phyloP scores from a whole-genome alignment of 768 basidiomycete species.

The Coprinopsis sp. region DNA sequence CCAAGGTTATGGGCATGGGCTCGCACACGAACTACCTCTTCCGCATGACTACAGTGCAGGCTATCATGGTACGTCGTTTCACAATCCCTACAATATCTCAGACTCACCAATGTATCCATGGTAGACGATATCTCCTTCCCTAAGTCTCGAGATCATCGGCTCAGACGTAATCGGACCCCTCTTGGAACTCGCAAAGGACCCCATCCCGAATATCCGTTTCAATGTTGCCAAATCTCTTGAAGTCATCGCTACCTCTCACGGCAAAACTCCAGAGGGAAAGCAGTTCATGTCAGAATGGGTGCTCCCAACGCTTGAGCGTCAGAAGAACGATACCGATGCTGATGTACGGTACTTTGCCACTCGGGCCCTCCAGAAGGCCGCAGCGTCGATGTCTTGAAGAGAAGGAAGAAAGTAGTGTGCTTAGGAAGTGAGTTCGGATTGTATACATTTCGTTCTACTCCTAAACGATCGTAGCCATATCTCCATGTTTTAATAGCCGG shows the following conservation, averaged over 20 bases:
- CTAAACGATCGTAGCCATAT: neutral
- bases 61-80: conserved; percentile 73
- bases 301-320: conserved; percentile 77
- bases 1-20: conserved; percentile 96
- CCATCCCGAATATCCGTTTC: conserved; percentile 99
- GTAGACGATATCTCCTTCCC: conserved; percentile 91
- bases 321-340: conserved; percentile 86
- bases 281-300: conserved; percentile 72
- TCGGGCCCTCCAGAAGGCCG: conserved; percentile 65
- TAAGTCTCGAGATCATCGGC: conserved; percentile 78
- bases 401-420: too few relatives aligned
- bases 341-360: conserved; percentile 95
- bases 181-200: conserved; percentile 76
- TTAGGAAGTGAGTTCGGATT: too few relatives aligned
- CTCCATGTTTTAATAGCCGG: neutral
- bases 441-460: too few relatives aligned
- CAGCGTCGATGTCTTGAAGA: conserved; percentile 10
- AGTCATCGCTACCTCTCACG: conserved; percentile 73
- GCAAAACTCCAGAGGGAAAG: conserved; percentile 59
- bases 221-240: conserved; percentile 96
- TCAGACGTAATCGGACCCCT: conserved; percentile 83
- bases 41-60: conserved; percentile 98
- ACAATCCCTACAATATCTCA: conserved; percentile 4
- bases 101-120: conserved; percentile 7
- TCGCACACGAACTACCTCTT: conserved; percentile 95